Evolutionary conservation across 352 stramenopile species (phyloP).

Genomic region (Phytophthora megakarya): DNA sequence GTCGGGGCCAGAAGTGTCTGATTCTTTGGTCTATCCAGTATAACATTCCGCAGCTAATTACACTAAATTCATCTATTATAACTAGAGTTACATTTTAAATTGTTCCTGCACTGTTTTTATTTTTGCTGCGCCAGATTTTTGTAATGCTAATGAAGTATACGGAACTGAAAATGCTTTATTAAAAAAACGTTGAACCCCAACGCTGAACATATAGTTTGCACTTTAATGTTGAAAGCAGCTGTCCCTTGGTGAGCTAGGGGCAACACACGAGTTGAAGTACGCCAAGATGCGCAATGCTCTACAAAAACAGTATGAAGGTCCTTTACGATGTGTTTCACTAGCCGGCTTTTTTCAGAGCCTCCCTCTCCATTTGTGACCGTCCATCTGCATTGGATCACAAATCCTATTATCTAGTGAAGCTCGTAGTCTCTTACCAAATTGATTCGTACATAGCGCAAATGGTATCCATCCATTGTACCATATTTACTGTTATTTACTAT

Average conservation of each 20-base stretch:
- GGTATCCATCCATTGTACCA: no score
- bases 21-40: conserved; percentile 16
- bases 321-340: conserved; percentile 2
- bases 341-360: conserved; percentile 3
- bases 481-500: no score
- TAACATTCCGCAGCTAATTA: conserved; percentile 10
- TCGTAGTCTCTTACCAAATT: no score
- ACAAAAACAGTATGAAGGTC: conserved; percentile 3
- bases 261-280: neutral
- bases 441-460: no score
- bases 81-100: no score
- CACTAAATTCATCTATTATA: conserved; percentile 15
- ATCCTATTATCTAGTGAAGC: no score
- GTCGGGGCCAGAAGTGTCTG: conserved; percentile 3
- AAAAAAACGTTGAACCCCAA: neutral
- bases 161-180: conserved; percentile 1
- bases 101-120: no score
- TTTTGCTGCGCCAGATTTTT: no score
- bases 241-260: conserved; percentile 6
- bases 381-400: no score
- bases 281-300: neutral
- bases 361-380: no score
- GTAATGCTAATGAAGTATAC: conserved; percentile 1
- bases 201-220: neutral
- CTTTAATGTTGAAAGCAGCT: conserved; percentile 7